Base-by-base conservation (phyloP, 768 basidiomycete genomes). In the Russula compacta region DNA sequence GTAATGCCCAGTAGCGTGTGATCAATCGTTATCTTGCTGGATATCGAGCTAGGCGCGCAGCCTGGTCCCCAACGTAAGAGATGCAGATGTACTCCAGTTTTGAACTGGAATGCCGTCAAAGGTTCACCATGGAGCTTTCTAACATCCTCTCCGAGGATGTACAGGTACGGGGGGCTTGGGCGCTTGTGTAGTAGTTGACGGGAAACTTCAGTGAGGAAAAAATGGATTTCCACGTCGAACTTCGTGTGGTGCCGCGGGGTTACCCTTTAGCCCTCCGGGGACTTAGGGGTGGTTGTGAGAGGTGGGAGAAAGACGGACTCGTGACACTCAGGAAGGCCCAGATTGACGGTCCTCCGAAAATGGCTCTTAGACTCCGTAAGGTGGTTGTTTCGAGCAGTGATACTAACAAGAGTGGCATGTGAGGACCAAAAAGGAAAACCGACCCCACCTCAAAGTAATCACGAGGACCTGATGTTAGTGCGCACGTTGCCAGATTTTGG, bases 11-110 rank as follows among this genome's bases (percentile, higher is more conserved):
- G 21, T 21, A 63, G 53, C 7, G 67, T 67, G 60, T 63, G 60
- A 53, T 57, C 58, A 35, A 67, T 67, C 64, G 68, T 66, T 62
- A 17, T 19, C 42, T 59, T 44, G 5, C 38, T 56, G 39, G 66
- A 49, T 2, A 69, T 53, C 19, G 64, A 56, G 49, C 63, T 66
- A 8, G 56, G 46, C 4, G 8, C 36, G 17, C 63, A 58, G 15
- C 56, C 54, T n/a, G 35, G 6, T 21, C 65, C 63, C 66, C 68
- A 17, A 67, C 66, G 65, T 68, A 69, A n/a, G 68, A 69, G 24
- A 66, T 53, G 44, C 65, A 66, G 44, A 59, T 51, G 55, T 69
- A 65, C 15, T 43, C 53, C 9, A 59, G 53, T 24, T 59, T 29
- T n/a, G 24, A 29, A 29, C 24, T 29, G 24, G 24, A 29, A 29